Conservation (phyloP, 139 green algal species). For the Chlorella sorokiniana region DNA sequence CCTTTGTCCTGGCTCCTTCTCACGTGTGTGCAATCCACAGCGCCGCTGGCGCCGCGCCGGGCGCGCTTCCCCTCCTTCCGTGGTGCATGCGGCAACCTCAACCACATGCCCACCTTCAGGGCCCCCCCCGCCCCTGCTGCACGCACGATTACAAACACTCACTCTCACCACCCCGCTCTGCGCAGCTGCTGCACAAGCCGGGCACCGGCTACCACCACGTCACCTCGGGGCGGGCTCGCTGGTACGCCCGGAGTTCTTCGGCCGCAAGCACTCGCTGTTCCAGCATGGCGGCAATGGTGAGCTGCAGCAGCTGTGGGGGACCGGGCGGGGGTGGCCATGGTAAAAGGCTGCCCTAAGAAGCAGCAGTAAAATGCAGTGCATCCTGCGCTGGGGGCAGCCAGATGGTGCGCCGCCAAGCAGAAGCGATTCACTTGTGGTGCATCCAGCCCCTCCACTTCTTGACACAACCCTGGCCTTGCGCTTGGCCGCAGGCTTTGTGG, state of each 20-base stretch:
- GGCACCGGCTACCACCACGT: constrained; percentile 34
- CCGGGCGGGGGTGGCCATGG: too few relatives aligned
- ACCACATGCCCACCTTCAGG: too few relatives aligned
- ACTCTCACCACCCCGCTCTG: too few relatives aligned
- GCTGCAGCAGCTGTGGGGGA: not conserved
- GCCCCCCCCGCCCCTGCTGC: too few relatives aligned
- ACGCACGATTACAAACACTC: not conserved
- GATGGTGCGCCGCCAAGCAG: not conserved
- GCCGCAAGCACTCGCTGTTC: constrained; percentile 33
- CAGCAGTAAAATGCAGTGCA: not conserved
- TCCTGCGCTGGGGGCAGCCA: not conserved
- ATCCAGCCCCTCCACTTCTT: not conserved
- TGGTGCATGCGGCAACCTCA: too few relatives aligned
- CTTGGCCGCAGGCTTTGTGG: constrained; percentile 25
- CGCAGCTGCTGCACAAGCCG: constrained; percentile 49
- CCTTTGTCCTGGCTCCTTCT: too few relatives aligned
- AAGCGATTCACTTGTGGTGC: not conserved
- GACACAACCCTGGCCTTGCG: not conserved
- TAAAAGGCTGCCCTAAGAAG: too few relatives aligned
- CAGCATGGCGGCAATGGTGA: constrained; percentile 11
- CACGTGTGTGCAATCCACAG: too few relatives aligned
- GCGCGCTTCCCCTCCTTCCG: too few relatives aligned
- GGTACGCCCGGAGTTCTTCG: constrained; percentile 19
- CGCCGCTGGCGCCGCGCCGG: too few relatives aligned
- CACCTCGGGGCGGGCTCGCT: constrained; percentile 18